Evolutionary conservation across 768 basidiomycete species (phyloP).

Genomic region (Lactarius sp.): DNA sequence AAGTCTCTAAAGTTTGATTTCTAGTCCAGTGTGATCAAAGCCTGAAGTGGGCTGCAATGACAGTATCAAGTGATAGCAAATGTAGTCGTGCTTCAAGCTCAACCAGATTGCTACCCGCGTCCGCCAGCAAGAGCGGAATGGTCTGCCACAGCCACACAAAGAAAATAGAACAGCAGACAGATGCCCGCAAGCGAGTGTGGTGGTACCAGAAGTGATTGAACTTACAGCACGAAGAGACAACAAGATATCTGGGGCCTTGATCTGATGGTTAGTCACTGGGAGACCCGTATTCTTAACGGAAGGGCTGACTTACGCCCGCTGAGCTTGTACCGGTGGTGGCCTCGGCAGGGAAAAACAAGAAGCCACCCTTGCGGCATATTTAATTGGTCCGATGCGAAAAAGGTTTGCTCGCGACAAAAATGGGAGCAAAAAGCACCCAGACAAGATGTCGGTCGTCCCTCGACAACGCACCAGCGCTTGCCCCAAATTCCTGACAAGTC

Average conservation of each 20-base stretch:
- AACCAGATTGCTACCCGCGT: neutral
- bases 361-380: neutral
- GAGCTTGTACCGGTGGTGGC: neutral
- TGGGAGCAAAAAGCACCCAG: neutral
- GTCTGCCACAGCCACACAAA: neutral
- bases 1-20: slow-evolving; percentile 4
- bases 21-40: slow-evolving; percentile 17
- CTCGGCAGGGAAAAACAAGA: neutral
- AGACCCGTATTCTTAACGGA: neutral
- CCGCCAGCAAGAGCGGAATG: neutral
- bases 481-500: neutral
- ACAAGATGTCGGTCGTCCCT: neutral
- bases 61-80: slow-evolving; percentile 11
- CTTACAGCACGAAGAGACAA: neutral
- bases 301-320: neutral
- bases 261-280: neutral
- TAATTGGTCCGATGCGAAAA: neutral
- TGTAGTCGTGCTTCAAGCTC: slow-evolving; percentile 9
- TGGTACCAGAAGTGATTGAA: neutral
- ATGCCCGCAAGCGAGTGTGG: neutral
- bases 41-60: slow-evolving; percentile 3
- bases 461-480: neutral
- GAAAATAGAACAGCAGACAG: neutral
- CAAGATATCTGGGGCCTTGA: neutral
- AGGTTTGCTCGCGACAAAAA: neutral